phyloP scores from a whole-genome alignment of 2,329 filamentous ascomycete genomes.

The Trichoderma atrobrunneum region DNA sequence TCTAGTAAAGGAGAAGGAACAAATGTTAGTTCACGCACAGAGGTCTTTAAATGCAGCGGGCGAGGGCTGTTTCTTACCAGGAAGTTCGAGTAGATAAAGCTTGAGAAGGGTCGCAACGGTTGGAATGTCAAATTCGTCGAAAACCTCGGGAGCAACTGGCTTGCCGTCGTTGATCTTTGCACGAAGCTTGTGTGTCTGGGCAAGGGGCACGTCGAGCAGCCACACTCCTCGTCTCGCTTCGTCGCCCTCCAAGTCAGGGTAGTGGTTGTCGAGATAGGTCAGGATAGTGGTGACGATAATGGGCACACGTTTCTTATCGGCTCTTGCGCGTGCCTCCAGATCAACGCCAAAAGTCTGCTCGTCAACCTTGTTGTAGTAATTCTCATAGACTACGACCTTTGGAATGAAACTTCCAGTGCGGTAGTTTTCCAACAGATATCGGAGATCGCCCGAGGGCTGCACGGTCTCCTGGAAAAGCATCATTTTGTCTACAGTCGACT shows the following conservation, averaged over 20 bases:
- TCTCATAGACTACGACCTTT: conserved; percentile 90
- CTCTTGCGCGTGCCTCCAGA: conserved; percentile 88
- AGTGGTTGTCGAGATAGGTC: conserved; percentile 94
- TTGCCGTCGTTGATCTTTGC: conserved; percentile 84
- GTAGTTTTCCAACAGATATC: conserved; percentile 95
- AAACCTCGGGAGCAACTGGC: conserved; percentile 67
- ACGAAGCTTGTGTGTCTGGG: conserved; percentile 80
- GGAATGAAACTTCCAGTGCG: conserved; percentile 90
- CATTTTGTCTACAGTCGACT: conserved; percentile 97
- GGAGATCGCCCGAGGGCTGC: conserved; percentile 84
- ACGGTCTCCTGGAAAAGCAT: conserved; percentile 98
- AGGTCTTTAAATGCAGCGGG: neutral
- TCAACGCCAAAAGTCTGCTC: conserved; percentile 98
- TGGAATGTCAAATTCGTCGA: conserved; percentile 88
- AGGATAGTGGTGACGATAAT: conserved; percentile 88
- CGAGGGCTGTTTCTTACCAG: conserved; percentile 58
- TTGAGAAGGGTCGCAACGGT: conserved; percentile 91
- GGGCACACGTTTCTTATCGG: conserved; percentile 93
- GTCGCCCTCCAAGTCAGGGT: conserved; percentile 95
- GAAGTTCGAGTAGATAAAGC: conserved; percentile 90
- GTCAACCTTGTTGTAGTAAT: conserved; percentile 98
- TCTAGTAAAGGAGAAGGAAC: conserved; percentile 51
- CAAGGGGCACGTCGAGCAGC: conserved; percentile 86
- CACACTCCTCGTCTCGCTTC: conserved; percentile 89
- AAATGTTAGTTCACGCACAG: neutral